A percentile compares a stretch with the other conserved stretches of the same genome.
These are phyloP conservation scores for Fusarium fracticaudum DNA, from an alignment of 2,329 filamentous ascomycete genomes.

Conservation along the genomic window DNA sequence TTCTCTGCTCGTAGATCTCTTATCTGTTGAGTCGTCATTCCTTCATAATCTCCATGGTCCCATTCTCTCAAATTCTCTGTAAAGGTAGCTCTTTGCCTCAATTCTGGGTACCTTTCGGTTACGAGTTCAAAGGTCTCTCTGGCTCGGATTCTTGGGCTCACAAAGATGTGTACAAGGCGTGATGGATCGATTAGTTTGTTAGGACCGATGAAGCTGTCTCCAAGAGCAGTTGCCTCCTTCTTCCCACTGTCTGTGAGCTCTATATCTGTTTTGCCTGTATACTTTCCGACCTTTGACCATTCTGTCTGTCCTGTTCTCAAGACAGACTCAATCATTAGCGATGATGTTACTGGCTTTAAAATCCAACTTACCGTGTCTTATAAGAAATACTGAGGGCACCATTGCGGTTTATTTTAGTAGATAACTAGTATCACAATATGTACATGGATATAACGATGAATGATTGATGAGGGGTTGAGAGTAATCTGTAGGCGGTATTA, in stretches of 20 bases:
- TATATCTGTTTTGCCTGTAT: background rate
- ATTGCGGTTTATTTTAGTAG: background rate
- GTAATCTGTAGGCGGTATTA: background rate
- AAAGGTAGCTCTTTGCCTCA: background rate
- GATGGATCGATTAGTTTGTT: background rate
- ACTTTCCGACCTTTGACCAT: background rate
- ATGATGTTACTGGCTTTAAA: fast-evolving
- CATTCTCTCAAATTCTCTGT: background rate
- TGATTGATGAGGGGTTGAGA: background rate
- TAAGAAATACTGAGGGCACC: background rate
- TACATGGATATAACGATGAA: background rate
- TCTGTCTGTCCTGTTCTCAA: background rate
- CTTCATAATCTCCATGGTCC: background rate
- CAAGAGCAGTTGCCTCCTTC: background rate
- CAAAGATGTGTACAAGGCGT: background rate
- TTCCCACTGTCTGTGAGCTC: background rate
- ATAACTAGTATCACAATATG: too few species aligned
- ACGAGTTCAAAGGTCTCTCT: background rate
- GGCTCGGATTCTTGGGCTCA: background rate
- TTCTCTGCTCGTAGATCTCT: background rate
- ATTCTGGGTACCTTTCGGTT: background rate
- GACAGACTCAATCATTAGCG: background rate
- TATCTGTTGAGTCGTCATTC: background rate
- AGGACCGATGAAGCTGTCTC: background rate
- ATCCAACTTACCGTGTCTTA: background rate